phyloP scores from a whole-genome alignment of 352 stramenopile genomes.

The Plasmopara halstedii region DNA sequence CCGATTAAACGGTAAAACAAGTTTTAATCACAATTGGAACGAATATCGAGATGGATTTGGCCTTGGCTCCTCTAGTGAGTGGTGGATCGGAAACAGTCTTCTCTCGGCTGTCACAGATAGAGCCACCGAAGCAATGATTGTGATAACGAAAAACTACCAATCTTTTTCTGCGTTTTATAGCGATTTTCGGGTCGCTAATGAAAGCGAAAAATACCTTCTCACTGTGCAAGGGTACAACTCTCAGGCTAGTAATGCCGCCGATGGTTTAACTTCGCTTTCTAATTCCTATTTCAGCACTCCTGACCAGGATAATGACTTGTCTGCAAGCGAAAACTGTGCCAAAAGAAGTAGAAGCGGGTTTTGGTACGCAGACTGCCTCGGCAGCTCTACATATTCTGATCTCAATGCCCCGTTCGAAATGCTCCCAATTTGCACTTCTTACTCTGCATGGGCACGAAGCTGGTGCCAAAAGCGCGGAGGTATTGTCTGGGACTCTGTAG shows the following conservation, averaged over 20 bases:
- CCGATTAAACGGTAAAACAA: constrained; percentile 34
- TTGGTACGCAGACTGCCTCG: constrained; percentile 44
- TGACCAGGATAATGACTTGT: constrained; percentile 46
- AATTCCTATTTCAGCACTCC: constrained; percentile 56
- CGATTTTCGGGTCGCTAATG: constrained; percentile 35
- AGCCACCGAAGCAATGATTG: constrained; percentile 35
- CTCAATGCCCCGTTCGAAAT: constrained; percentile 44
- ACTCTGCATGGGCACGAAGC: constrained; percentile 35
- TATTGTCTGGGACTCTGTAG: constrained; percentile 47
- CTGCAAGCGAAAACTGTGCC: constrained; percentile 37
- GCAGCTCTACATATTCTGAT: constrained; percentile 25
- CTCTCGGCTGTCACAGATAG: constrained; percentile 29
- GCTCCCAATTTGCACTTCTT: constrained; percentile 33
- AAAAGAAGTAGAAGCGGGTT: constrained; percentile 42
- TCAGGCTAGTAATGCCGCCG: constrained; percentile 26
- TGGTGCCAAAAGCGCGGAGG: constrained; percentile 40
- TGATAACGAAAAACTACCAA: constrained; percentile 41
- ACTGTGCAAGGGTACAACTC: constrained; percentile 29
- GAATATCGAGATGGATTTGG: constrained; percentile 56
- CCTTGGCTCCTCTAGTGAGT: constrained; percentile 33
- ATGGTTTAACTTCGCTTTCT: constrained; percentile 36
- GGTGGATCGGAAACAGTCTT: constrained; percentile 51
- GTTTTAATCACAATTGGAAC: constrained; percentile 54
- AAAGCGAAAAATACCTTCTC: constrained; percentile 42
- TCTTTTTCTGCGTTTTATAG: constrained; percentile 34